A percentile compares a stretch with the other conserved stretches of the same genome.
Evolutionary conservation across 78 protist genomes (phyloP).

Genomic region (Diacronema lutheri): DNA sequence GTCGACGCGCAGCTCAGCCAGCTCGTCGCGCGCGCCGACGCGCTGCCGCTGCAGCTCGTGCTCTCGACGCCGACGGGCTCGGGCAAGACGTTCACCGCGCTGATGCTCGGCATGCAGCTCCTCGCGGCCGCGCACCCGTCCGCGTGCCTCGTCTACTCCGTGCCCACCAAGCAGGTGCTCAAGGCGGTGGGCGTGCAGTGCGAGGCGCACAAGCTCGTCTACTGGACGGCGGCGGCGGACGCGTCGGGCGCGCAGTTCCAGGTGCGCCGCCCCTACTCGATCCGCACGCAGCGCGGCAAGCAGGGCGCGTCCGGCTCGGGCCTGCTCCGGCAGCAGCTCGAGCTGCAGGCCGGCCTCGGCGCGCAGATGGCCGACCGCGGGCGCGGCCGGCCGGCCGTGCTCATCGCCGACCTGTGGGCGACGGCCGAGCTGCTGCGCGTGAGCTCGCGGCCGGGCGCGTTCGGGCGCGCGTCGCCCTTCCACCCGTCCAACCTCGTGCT

Average conservation of each 20-base stretch:
- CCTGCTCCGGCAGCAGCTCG: neutral
- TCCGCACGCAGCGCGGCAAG: neutral
- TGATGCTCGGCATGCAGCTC: neutral
- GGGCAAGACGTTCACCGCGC: neutral
- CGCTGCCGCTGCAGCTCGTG: neutral
- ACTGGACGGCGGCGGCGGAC: neutral
- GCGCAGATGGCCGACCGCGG: neutral
- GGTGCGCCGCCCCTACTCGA: conserved; percentile 7
- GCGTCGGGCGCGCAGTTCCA: neutral
- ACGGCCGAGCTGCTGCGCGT: too few relatives aligned
- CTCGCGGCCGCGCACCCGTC: neutral
- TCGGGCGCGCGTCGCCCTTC: too few relatives aligned
- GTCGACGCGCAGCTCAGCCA: neutral
- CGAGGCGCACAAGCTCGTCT: neutral
- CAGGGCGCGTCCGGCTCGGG: neutral
- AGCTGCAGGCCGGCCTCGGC: neutral
- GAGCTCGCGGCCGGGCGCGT: too few relatives aligned
- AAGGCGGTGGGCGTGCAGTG: neutral
- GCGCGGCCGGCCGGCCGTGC: neutral
- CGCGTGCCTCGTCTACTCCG: neutral
- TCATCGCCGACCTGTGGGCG: too few relatives aligned
- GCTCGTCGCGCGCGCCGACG: neutral
- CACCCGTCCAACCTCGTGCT: too few relatives aligned
- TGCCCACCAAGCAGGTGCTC: neutral
- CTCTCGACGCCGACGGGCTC: neutral